Conservation (phyloP, 768 basidiomycete genomes). For the Calocybe gangraenosa region DNA sequence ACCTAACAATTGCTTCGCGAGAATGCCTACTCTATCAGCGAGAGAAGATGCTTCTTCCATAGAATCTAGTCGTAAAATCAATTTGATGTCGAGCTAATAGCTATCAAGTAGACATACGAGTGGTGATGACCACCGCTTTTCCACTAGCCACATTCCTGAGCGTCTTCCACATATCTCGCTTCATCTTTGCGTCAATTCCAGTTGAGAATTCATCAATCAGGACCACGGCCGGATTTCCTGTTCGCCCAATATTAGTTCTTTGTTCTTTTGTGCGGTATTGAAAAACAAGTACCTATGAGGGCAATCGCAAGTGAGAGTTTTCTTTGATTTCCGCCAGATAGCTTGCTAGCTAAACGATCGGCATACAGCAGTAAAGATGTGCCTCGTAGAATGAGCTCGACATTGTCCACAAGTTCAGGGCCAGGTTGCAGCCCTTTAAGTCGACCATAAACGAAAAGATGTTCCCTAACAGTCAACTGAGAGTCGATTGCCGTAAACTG, state of each 20-base stretch:
- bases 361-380: slow-evolving; percentile 59
- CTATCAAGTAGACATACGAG: slow-evolving; percentile 42
- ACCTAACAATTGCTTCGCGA: slow-evolving; percentile 70
- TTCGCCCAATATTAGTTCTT: slow-evolving; percentile 28
- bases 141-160: slow-evolving; percentile 59
- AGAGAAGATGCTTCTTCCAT: slow-evolving; percentile 85
- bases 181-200: slow-evolving; percentile 80
- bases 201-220: slow-evolving; percentile 84
- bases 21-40: slow-evolving; percentile 71
- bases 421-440: slow-evolving; percentile 63
- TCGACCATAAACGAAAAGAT: slow-evolving; percentile 66
- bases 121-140: slow-evolving; percentile 71
- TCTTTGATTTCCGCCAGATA: slow-evolving; percentile 78
- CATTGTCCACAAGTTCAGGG: slow-evolving; percentile 44
- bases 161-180: slow-evolving; percentile 80
- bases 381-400: slow-evolving; percentile 53
- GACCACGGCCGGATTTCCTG: slow-evolving; percentile 73
- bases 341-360: slow-evolving; percentile 65
- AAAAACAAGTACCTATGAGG: slow-evolving; percentile 45
- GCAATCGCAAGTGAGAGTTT: slow-evolving; percentile 76
- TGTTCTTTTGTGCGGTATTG: background rate
- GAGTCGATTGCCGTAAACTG: slow-evolving; percentile 82
- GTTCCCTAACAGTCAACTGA: slow-evolving; percentile 75
- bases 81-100: slow-evolving; percentile 1
- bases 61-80: slow-evolving; percentile 43